Base-by-base conservation (phyloP, 179 eudicot species). In the Camellia oleifera region DNA sequence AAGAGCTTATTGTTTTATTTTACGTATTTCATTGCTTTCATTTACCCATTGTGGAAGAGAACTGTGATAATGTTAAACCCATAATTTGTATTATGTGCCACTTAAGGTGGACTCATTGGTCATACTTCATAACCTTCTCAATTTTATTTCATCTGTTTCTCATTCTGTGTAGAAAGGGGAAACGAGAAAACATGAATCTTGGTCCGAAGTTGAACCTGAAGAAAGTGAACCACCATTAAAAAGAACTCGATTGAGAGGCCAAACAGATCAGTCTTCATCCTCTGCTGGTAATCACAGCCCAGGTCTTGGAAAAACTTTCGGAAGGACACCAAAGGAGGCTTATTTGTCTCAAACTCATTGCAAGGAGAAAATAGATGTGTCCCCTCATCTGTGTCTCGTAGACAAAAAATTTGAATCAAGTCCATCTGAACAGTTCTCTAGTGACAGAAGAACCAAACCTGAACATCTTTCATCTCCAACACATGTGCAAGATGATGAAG, bases 221-320 rank as follows among this genome's bases (percentile, higher is more conserved):
- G 85, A 82, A 42, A 11, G 58, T 48, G 79, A 74, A 58, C 79
- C 71, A 48, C 81, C 67, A 57, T 12, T 45, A 7, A 75, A 67
- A 14, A 74, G 61, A 74, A 17, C 78, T 73, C 17, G n/a, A 40
- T 62, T 20, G 40, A 74, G 70, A 45, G 45, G 70, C 75, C 76
- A 78, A 48, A 69, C 12, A 2, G 32, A 74, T 46, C 73, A 77
- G n/a, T 20, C 69, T 77, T 81, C 73, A 54, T 1, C 45, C 15
- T 48, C 44, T 23, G 8, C 13, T 15, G 23, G 54, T 40, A 52
- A 57, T 56, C 40, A 61, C 44, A 53, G 14, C 67, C 54, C 67
- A 12, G 14, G 26, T 48, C 10, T 10, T 50, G 56, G 18, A 48
- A 13, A 7, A 72, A 17, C 12, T 72, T 14, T 32, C 40, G 48